phyloP scores from a whole-genome alignment of 208 protist species.

The Vickermania spadyakhi region DNA sequence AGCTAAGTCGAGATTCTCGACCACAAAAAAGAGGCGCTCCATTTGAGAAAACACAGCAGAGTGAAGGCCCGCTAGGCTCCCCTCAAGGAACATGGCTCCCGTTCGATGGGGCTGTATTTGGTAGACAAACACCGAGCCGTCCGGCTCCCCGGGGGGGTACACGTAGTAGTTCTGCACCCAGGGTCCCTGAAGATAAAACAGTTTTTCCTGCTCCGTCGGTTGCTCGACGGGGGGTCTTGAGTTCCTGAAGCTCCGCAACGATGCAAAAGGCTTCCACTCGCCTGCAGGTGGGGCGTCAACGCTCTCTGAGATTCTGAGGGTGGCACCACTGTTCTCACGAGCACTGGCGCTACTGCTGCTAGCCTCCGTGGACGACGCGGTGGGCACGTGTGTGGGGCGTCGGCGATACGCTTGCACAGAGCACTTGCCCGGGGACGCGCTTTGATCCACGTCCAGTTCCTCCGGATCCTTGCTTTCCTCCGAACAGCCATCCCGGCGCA shows the following conservation, averaged over 20 bases:
- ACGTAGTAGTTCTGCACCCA: slow-evolving; percentile 85
- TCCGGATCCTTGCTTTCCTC: not conserved
- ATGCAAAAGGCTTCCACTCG: slow-evolving; percentile 68
- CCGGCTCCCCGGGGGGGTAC: slow-evolving; percentile 33
- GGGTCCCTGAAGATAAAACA: slow-evolving; percentile 56
- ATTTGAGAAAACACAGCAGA: slow-evolving; percentile 74
- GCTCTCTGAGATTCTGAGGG: slow-evolving; percentile 5
- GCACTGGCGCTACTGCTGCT: not conserved
- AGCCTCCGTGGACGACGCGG: not conserved
- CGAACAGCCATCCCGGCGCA: not conserved
- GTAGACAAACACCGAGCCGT: slow-evolving; percentile 69
- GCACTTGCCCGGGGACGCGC: not conserved
- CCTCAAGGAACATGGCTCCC: slow-evolving; percentile 69
- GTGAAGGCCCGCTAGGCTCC: slow-evolving; percentile 53
- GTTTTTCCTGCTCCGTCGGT: slow-evolving; percentile 76
- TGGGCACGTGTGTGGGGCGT: not conserved
- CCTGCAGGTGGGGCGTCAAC: slow-evolving; percentile 46
- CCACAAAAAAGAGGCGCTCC: slow-evolving; percentile 72
- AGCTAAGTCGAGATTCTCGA: slow-evolving; percentile 47
- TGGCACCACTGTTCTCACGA: too few species aligned
- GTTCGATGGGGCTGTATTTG: slow-evolving; percentile 78
- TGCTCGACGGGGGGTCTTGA: slow-evolving; percentile 12
- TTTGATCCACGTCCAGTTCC: not conserved
- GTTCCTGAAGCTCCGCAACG: slow-evolving; percentile 26
- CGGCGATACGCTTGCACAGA: not conserved